phyloP scores from a whole-genome alignment of 139 green algal species.

The Closterium sp. region DNA sequence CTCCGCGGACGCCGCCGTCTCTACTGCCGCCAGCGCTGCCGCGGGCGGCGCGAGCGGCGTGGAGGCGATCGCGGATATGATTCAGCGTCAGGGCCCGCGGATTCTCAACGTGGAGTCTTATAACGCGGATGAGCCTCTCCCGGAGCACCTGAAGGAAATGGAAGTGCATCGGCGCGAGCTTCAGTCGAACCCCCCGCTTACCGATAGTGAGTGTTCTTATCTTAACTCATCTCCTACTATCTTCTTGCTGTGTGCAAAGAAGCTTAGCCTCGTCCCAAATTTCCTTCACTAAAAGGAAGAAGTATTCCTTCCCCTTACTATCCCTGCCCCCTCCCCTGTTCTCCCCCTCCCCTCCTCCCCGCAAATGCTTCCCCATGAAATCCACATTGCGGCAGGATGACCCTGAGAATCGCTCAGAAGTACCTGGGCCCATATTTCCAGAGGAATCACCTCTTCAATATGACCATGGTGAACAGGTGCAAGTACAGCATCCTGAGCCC shows the following conservation, averaged over 20 bases:
- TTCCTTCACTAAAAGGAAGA: too few species aligned
- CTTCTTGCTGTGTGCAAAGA: too few species aligned
- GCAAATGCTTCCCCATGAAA: not conserved
- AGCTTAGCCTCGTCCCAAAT: too few species aligned
- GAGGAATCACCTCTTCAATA: not conserved
- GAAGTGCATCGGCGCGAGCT: not conserved
- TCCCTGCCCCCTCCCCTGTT: too few species aligned
- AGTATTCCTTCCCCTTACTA: too few species aligned
- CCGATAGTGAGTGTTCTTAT: not conserved
- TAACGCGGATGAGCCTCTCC: not conserved
- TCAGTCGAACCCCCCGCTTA: not conserved
- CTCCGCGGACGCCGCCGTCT: not conserved
- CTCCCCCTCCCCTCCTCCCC: too few species aligned
- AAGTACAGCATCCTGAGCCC: not conserved
- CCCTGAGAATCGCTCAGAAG: not conserved
- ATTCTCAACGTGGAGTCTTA: not conserved
- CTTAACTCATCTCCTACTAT: too few species aligned
- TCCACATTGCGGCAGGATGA: not conserved
- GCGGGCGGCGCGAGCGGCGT: too few species aligned
- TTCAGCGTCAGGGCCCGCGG: not conserved
- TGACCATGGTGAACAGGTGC: not conserved
- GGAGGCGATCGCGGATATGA: not conserved
- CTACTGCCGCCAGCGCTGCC: not conserved
- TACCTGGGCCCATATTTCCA: not conserved
- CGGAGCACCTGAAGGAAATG: not conserved